A percentile compares a stretch with the other conserved stretches of the same genome.
These are phyloP conservation scores for Aspergillus cristatus DNA, from an alignment of 495 filamentous ascomycete species.

Conservation along the genomic window DNA sequence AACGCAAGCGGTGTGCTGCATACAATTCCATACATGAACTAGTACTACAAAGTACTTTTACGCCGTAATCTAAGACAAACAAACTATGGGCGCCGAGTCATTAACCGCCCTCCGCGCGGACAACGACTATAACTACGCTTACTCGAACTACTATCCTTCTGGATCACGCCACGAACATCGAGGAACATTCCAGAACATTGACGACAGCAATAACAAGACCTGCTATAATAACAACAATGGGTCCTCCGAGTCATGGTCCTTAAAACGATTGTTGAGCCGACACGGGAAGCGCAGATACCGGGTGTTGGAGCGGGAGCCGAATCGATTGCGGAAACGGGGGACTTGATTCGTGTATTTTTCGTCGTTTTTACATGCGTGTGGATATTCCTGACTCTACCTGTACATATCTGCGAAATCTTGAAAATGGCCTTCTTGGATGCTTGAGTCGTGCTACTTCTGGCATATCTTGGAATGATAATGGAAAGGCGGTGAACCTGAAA, in stretches of 20 bases:
- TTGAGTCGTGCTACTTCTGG: no score
- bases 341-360: slow-evolving; percentile 6
- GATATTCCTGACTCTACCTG: no score
- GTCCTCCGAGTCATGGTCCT: slow-evolving; percentile 25
- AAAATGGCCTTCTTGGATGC: no score
- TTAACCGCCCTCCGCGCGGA: slow-evolving; percentile 10
- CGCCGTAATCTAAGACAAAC: no score
- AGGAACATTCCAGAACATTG: neutral
- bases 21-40: no score
- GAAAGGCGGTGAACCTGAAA: no score
- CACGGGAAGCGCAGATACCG: slow-evolving; percentile 31
- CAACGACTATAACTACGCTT: slow-evolving; percentile 1
- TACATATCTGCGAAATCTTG: no score
- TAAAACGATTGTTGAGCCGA: slow-evolving; percentile 30
- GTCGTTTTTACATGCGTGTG: no score
- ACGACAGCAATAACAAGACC: slow-evolving; percentile 1
- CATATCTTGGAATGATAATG: no score
- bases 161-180: slow-evolving; percentile 7
- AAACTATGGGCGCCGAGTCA: slow-evolving; percentile 22
- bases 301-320: slow-evolving; percentile 35
- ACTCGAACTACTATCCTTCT: slow-evolving; percentile 2
- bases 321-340: slow-evolving; percentile 32
- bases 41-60: no score
- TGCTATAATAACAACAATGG: neutral
- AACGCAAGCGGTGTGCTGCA: no score